A percentile compares a stretch with the other conserved stretches of the same genome.
These are phyloP conservation scores for Penicillium hordei DNA, from an alignment of 2,329 filamentous ascomycete genomes.

Conservation along the genomic window DNA sequence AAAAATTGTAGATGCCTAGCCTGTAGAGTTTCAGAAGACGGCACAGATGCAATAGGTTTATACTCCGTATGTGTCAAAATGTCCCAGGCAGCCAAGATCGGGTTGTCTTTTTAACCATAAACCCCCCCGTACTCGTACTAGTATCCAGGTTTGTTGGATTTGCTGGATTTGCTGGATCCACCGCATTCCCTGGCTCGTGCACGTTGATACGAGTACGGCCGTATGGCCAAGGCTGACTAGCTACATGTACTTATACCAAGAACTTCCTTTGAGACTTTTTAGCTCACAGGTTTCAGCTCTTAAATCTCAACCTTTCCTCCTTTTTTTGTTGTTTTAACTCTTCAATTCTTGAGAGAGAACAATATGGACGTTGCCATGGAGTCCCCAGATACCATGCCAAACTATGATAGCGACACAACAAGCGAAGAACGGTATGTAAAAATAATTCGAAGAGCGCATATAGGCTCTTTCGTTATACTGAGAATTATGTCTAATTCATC, in stretches of 20 bases:
- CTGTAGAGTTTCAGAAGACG: not conserved
- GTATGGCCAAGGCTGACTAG: constrained; percentile 4
- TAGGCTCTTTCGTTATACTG: not conserved
- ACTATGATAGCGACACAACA: constrained; percentile 23
- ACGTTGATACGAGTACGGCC: constrained; percentile 20
- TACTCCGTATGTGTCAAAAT: not conserved
- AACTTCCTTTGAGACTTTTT: not conserved
- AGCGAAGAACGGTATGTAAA: constrained; percentile 24
- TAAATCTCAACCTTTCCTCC: not conserved
- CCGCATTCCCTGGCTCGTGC: constrained; percentile 12
- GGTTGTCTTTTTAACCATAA: not conserved
- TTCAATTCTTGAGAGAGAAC: not conserved
- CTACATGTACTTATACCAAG: not conserved
- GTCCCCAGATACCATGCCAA: constrained; percentile 7
- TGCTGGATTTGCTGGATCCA: not conserved
- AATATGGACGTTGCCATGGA: constrained; percentile 10
- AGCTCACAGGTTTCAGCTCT: not conserved
- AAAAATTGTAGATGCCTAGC: not conserved
- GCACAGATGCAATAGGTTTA: not conserved
- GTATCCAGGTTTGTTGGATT: not conserved
- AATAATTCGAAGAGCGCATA: not conserved
- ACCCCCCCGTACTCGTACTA: not conserved
- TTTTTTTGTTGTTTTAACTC: not conserved
- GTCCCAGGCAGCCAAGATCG: not conserved
- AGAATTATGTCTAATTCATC: not conserved